A percentile compares a stretch with the other conserved stretches of the same genome.
Conservation (phyloP, 2,329 filamentous ascomycete genomes). For the Phaeosphaeriaceae sp. region DNA sequence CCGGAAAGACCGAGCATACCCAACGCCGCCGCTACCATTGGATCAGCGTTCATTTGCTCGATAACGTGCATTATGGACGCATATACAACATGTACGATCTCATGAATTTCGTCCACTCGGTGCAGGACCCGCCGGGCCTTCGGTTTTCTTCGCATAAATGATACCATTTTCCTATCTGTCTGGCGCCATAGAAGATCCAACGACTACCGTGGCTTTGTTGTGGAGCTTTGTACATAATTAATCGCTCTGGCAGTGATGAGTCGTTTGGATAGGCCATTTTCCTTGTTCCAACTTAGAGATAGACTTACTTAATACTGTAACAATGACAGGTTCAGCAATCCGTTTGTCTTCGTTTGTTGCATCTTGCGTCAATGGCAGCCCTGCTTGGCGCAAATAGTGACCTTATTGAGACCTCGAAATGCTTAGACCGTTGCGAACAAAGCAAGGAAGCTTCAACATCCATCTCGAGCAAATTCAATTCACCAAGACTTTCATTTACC, state of each 20-base stretch:
- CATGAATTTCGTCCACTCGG: background rate
- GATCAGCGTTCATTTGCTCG: background rate
- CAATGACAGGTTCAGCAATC: background rate
- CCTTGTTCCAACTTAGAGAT: background rate
- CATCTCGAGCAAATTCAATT: too few species aligned
- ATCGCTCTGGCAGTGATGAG: background rate
- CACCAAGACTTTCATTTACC: too few species aligned
- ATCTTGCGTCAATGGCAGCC: too few species aligned
- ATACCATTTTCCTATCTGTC: background rate
- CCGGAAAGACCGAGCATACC: background rate
- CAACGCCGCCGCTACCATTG: background rate
- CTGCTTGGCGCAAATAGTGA: background rate
- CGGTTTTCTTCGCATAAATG: background rate
- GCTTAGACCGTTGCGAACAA: background rate
- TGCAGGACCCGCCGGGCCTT: background rate
- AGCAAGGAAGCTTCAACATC: background rate
- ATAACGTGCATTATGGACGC: background rate
- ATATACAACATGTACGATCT: background rate
- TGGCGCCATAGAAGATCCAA: background rate
- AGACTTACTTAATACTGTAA: background rate
- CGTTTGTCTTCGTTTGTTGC: background rate
- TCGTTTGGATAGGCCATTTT: background rate
- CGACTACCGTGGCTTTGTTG: background rate
- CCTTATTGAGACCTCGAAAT: background rate
- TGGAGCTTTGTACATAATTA: background rate